Evolutionary conservation across 176 grass and related monocot species (phyloP).

Genomic region (Dactylis glomerata): DNA sequence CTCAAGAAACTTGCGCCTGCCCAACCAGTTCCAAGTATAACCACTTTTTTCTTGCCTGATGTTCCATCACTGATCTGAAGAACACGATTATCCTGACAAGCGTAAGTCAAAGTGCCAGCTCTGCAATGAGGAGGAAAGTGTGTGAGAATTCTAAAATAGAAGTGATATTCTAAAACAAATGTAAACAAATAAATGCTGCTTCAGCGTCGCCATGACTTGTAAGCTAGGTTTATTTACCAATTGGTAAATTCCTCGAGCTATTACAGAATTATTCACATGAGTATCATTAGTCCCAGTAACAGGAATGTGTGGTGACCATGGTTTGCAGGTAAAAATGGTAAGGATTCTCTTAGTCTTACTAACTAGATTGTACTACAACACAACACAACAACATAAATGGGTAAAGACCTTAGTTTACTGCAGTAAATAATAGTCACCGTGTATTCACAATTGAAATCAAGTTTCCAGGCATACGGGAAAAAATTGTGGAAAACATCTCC

Average conservation of each 20-base stretch:
- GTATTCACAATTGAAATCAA: not conserved
- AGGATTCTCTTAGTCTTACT: not conserved
- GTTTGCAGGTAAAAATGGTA: not conserved
- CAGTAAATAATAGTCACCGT: not conserved
- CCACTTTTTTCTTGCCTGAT: conserved; percentile 74
- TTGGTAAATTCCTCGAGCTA: not conserved
- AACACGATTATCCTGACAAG: conserved; percentile 45
- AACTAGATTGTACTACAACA: not conserved
- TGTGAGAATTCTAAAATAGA: not conserved
- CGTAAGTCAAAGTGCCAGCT: conserved; percentile 65
- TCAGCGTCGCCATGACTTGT: not conserved
- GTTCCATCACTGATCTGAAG: conserved; percentile 43
- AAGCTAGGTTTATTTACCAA: not conserved
- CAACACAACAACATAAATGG: not conserved
- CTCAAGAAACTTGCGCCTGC: conserved; percentile 83
- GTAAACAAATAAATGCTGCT: not conserved
- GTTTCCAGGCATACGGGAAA: not conserved
- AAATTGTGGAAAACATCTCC: not conserved
- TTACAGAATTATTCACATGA: too few relatives aligned
- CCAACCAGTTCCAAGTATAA: conserved; percentile 93
- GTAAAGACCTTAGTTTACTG: not conserved
- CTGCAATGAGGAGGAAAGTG: conserved; percentile 41
- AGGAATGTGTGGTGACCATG: not conserved
- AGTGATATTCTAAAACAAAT: not conserved
- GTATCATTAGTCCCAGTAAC: not conserved